Percentiles rank a stretch among this genome's conserved stretches.
These are phyloP conservation scores for Cardamine resedifolia DNA, from an alignment of 345 rosid genomes.

Conservation along the genomic window DNA sequence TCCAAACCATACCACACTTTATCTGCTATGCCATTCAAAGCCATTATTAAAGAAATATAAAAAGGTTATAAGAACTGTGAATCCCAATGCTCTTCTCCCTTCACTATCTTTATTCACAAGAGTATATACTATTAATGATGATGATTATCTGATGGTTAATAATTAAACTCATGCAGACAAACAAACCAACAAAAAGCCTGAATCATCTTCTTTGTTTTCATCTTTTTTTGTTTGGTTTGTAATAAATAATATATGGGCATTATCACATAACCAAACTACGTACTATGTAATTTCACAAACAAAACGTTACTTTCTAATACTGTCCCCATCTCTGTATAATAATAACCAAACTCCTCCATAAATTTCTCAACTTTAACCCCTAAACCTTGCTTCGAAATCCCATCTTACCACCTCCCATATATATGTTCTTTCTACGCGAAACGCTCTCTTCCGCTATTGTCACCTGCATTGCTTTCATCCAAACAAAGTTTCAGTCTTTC, in stretches of 20 bases:
- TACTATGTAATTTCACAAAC: conserved; percentile 32
- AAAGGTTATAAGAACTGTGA: neutral
- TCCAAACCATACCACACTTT: neutral
- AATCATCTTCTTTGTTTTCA: neutral
- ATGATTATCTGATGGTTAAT: conserved; percentile 30
- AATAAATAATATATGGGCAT: conserved; percentile 16
- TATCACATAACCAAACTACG: conserved; percentile 36
- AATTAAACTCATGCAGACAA: conserved; percentile 31
- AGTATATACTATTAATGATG: conserved; percentile 12
- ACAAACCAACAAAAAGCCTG: conserved; percentile 17
- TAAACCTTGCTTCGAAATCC: conserved; percentile 23
- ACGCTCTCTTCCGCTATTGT: conserved; percentile 55
- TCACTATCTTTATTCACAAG: conserved; percentile 27
- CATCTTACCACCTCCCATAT: conserved; percentile 21
- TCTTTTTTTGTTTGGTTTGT: conserved; percentile 32
- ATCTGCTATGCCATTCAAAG: neutral
- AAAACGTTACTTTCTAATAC: conserved; percentile 37
- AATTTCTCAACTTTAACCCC: conserved; percentile 21
- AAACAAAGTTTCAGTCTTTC: conserved; percentile 35
- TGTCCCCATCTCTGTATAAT: conserved; percentile 31
- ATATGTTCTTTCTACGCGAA: conserved; percentile 44
- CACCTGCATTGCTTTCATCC: conserved; percentile 94
- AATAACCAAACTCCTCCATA: conserved; percentile 4
- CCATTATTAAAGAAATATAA: neutral
- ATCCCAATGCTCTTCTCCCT: conserved; percentile 6